Conservation (phyloP, 495 filamentous ascomycete genomes). For the Penicillium riverlandense region DNA sequence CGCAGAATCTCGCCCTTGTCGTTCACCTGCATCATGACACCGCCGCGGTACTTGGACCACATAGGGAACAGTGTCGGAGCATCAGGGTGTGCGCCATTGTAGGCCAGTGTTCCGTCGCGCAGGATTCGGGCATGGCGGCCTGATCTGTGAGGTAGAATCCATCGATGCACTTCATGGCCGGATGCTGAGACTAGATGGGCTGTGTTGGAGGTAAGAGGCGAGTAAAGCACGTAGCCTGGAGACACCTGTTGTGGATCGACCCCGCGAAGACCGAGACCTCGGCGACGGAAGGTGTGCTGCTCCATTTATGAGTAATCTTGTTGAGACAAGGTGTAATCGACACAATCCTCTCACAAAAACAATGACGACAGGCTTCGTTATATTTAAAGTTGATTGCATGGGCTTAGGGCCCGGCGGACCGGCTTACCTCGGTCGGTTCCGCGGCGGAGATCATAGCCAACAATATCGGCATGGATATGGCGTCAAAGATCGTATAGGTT, state of each 20-base stretch:
- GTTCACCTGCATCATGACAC: conserved; percentile 36
- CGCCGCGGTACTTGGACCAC: conserved; percentile 40
- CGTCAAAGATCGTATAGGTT: conserved; percentile 5
- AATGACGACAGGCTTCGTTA: no score
- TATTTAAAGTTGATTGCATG: background rate
- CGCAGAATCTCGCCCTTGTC: conserved; percentile 25
- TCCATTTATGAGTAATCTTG: conserved; percentile 19
- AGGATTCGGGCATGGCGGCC: conserved; percentile 38
- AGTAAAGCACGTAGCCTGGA: conserved; percentile 37
- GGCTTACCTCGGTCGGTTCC: conserved; percentile 23
- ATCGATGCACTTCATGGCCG: conserved; percentile 36
- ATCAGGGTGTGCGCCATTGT: conserved; percentile 35
- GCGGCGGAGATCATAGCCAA: background rate
- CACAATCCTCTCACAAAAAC: no score
- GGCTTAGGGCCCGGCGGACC: conserved; percentile 12
- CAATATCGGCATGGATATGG: conserved; percentile 3
- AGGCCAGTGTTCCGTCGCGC: conserved; percentile 34
- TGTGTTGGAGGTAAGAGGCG: conserved; percentile 32
- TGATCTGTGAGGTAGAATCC: conserved; percentile 33
- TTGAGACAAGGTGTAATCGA: no score
- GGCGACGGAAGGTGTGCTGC: conserved; percentile 35
- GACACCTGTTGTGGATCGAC: conserved; percentile 29
- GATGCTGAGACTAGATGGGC: conserved; percentile 34
- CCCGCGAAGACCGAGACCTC: conserved; percentile 36
- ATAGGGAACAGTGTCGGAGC: conserved; percentile 34